Percentiles rank a stretch among this genome's conserved stretches.
phyloP scores from a whole-genome alignment of 164 flowering plant species.

The Umbilicus rupestris region DNA sequence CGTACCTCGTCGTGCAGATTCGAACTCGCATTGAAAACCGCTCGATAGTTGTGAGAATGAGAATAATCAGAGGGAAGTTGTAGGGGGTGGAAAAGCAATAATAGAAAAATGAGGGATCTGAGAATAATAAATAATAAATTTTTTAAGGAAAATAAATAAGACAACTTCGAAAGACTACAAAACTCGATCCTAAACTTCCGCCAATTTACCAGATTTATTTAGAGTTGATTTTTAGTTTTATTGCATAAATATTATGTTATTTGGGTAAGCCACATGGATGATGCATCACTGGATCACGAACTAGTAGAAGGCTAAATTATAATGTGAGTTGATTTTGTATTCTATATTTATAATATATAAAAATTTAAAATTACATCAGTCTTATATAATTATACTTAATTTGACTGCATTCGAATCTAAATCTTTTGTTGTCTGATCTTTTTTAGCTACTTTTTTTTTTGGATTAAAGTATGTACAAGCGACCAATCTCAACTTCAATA shows the following conservation, averaged over 20 bases:
- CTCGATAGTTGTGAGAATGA: background rate
- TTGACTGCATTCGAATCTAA: too few species aligned
- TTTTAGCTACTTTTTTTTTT: too few species aligned
- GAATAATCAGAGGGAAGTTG: background rate
- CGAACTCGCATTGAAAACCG: constrained; percentile 5
- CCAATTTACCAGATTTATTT: background rate
- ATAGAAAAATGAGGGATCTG: background rate
- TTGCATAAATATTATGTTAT: background rate
- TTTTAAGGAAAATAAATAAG: background rate
- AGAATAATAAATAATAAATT: background rate
- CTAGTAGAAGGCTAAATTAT: background rate
- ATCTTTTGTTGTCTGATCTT: too few species aligned
- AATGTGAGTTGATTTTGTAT: too few species aligned
- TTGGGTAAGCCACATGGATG: background rate
- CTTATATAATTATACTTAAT: too few species aligned
- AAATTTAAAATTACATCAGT: too few species aligned
- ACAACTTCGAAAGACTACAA: background rate
- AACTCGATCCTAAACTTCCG: constrained; percentile 3
- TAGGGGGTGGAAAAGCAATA: background rate
- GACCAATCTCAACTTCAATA: too few species aligned
- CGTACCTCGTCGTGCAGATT: constrained; percentile 6
- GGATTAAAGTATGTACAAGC: too few species aligned
- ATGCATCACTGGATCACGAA: background rate
- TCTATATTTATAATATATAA: too few species aligned
- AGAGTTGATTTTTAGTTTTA: background rate